Conservation (phyloP, 2,329 filamentous ascomycete species). For the Drechslerella dactyloides region DNA sequence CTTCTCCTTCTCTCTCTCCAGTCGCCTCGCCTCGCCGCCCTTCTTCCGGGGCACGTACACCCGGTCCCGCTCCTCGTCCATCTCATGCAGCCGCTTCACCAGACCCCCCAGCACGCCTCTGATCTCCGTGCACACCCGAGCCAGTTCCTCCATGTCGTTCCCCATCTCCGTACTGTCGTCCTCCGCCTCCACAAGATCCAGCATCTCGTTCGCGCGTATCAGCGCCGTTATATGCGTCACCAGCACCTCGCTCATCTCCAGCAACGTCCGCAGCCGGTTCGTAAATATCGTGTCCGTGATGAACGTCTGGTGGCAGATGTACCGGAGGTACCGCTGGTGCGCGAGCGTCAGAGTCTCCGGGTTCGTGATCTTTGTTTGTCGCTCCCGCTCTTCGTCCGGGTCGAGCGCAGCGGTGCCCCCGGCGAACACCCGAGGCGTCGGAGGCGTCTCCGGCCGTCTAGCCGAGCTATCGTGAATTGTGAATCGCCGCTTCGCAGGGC, state of each 20-base stretch:
- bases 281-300: slow-evolving; percentile 54
- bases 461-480: slow-evolving; percentile 16
- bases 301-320: slow-evolving; percentile 52
- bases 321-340: slow-evolving; percentile 44
- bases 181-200: slow-evolving; percentile 48
- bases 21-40: slow-evolving; percentile 14
- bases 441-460: slow-evolving; percentile 32
- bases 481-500: slow-evolving; percentile 27
- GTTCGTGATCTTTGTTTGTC: slow-evolving; percentile 30
- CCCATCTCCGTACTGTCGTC: slow-evolving; percentile 32
- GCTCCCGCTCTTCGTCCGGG: slow-evolving; percentile 18
- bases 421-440: slow-evolving; percentile 18
- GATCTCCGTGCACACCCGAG: slow-evolving; percentile 51
- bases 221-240: slow-evolving; percentile 52
- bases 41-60: slow-evolving; percentile 42
- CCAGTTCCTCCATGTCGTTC: slow-evolving; percentile 38
- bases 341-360: slow-evolving; percentile 46
- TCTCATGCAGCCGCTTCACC: slow-evolving; percentile 53
- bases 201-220: slow-evolving; percentile 46
- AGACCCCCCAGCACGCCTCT: slow-evolving; percentile 51
- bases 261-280: slow-evolving; percentile 51
- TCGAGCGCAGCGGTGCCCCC: not conserved
- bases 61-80: slow-evolving; percentile 54
- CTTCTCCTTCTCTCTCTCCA: slow-evolving; percentile 14
- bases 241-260: slow-evolving; percentile 51